Evolutionary conservation across 177 flowering plant species (phyloP).

Genomic region (Vitis hybrid): DNA sequence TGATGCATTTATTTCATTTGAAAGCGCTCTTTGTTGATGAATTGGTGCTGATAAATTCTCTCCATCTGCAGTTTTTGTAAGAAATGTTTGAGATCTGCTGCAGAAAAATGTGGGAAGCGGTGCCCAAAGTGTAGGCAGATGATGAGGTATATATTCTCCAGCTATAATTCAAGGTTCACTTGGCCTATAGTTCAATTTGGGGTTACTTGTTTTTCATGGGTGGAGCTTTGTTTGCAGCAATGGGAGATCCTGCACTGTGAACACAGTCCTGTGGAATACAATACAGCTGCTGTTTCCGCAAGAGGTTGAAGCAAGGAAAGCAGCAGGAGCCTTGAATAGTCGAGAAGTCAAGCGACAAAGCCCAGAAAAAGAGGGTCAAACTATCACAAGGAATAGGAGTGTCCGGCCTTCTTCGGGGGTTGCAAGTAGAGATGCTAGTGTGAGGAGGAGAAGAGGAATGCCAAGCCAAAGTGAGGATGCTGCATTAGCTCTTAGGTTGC

Average conservation of each 20-base stretch:
- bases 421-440: slow-evolving; percentile 10
- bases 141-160: slow-evolving; percentile 34
- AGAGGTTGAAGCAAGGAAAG: slow-evolving; percentile 76
- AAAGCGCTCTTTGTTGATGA: not conserved
- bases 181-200: not conserved
- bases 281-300: slow-evolving; percentile 90
- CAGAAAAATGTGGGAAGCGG: slow-evolving; percentile 67
- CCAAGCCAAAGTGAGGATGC: slow-evolving; percentile 76
- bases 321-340: slow-evolving; percentile 23
- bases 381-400: slow-evolving; percentile 8
- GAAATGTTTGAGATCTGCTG: slow-evolving; percentile 65
- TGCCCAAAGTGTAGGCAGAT: slow-evolving; percentile 77
- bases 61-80: slow-evolving; percentile 57
- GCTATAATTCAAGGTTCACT: not conserved
- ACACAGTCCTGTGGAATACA: slow-evolving; percentile 98
- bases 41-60: not conserved
- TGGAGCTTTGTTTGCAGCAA: slow-evolving; percentile 46
- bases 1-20: not conserved
- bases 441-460: slow-evolving; percentile 23
- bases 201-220: not conserved
- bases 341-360: slow-evolving; percentile 21
- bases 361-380: slow-evolving; percentile 13
- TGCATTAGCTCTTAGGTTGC: slow-evolving; percentile 80
- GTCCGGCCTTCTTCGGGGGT: not conserved
- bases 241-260: slow-evolving; percentile 82